phyloP scores from a whole-genome alignment of 1,284 basidiomycete species.

The Rhodotorula sp. region DNA sequence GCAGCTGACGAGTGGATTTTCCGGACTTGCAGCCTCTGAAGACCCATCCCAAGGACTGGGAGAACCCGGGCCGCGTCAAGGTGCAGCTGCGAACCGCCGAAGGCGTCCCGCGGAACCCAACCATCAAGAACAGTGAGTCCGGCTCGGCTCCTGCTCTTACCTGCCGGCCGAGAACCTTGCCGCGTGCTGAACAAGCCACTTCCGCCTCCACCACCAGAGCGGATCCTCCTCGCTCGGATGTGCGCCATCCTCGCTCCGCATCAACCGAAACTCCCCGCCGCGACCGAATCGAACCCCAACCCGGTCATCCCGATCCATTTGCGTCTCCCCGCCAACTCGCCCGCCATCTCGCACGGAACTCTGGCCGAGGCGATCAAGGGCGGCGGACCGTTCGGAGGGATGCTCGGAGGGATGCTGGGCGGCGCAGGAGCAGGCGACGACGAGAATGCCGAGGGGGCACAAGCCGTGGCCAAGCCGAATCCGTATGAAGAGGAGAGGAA shows the following conservation, averaged over 20 bases:
- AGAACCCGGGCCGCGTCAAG: slow-evolving; percentile 73
- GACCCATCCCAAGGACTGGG: slow-evolving; percentile 91
- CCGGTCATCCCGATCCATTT: slow-evolving; percentile 59
- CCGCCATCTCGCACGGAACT: slow-evolving; percentile 67
- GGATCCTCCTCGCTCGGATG: slow-evolving; percentile 47
- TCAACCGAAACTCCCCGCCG: slow-evolving; percentile 44
- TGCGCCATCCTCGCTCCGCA: slow-evolving; percentile 43
- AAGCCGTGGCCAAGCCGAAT: slow-evolving; percentile 20
- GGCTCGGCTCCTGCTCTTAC: slow-evolving; percentile 1
- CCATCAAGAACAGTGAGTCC: slow-evolving; percentile 73
- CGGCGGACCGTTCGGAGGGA: slow-evolving; percentile 63
- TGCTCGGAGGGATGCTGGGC: slow-evolving; percentile 54
- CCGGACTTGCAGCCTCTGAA: slow-evolving; percentile 58
- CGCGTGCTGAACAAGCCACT: background rate
- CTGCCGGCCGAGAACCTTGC: background rate
- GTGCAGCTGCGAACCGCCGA: slow-evolving; percentile 61
- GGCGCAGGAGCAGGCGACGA: slow-evolving; percentile 53
- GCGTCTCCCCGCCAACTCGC: slow-evolving; percentile 64
- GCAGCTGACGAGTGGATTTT: background rate
- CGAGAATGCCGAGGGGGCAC: slow-evolving; percentile 53
- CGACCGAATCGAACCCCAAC: slow-evolving; percentile 53
- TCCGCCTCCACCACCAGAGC: slow-evolving; percentile 44
- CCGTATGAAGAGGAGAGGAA: slow-evolving; percentile 7
- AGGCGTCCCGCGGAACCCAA: slow-evolving; percentile 63
- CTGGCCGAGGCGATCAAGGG: slow-evolving; percentile 74